Percentiles rank a stretch among this genome's conserved stretches.
Evolutionary conservation across 192 early-diverging fungal genomes (phyloP).

Genomic region (Coemansia furcata): DNA sequence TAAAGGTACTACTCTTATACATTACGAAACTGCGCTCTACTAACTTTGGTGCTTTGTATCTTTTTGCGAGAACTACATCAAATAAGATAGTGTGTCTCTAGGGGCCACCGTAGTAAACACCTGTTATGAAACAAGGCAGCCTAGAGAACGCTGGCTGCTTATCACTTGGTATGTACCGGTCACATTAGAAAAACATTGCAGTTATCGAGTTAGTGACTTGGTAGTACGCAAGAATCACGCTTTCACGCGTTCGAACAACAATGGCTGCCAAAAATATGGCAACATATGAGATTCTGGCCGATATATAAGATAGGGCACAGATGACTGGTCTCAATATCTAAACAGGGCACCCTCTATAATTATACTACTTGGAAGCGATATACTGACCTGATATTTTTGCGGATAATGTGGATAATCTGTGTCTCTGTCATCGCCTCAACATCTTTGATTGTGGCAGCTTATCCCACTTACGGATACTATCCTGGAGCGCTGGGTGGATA

Average conservation of each 20-base stretch:
- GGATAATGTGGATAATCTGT: background rate
- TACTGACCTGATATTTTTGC: background rate
- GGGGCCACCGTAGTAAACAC: background rate
- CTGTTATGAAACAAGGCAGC: background rate
- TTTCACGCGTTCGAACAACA: background rate
- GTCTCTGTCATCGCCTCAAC: background rate
- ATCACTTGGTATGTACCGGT: background rate
- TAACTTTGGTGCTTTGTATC: background rate
- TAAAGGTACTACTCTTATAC: background rate
- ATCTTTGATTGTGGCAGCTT: constrained; percentile 5
- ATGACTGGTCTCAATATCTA: background rate
- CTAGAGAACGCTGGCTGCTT: background rate
- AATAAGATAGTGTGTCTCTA: background rate
- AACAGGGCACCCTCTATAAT: background rate
- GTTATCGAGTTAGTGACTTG: background rate
- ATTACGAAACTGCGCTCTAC: background rate
- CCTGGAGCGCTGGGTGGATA: constrained; percentile 7
- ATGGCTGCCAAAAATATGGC: background rate
- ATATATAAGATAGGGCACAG: background rate
- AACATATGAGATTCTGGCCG: background rate
- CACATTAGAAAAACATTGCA: background rate
- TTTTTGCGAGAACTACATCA: background rate
- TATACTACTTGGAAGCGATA: background rate
- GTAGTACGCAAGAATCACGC: background rate
- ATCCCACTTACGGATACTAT: constrained; percentile 29